Evolutionary conservation across 192 early-diverging fungal genomes (phyloP), one percentile per base, ranked within the genome.

Genomic region (Neocallimastix lanati): DNA sequence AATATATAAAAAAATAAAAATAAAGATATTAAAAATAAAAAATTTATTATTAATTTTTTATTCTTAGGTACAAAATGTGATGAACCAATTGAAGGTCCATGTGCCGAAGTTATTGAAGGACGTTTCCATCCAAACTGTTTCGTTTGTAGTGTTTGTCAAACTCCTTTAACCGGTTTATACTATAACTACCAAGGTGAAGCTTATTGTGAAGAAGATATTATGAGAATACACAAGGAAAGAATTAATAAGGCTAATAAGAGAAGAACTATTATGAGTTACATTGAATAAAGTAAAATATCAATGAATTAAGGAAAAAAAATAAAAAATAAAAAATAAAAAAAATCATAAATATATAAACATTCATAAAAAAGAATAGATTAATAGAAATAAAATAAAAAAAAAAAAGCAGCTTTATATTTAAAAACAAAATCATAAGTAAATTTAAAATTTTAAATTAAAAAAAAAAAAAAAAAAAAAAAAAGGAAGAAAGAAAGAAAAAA

Each of bases 91-190:
- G 29, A 58, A 85, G 84, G 95, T 29, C 91, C 93, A 2, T 97
- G 95, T 87, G 95, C 93, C 28, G 92, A 95, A 80, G 93, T 95
- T 18, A 85, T 87, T 67, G 94, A 97, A 30, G 40, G 81, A 84
- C 84, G 93, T 78, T 97, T 93, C 89, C 96, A 97, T 82, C 94
- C 94, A 12, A 83, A 81, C 28, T 96, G 95, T 85, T 97, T 95
- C 88, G 87, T 85, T 18, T 97, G 96, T 79, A 84, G 81, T 14
- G 81, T 85, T 1, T 94, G 93, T 82, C 84, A 80, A 36, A 78
- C 79, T 14, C 83, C 89, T 16, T 84, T 94, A 58, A 87, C 87
- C 14, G 90, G 90, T 81, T 86, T 88, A 27, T 94, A 94, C 82
- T 94, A 93, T 84, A 90, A 88, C 79, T 90, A 86, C 85, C 87